Conservation (phyloP, 2,329 filamentous ascomycete species). For the Alternaria novae-zelandiae region DNA sequence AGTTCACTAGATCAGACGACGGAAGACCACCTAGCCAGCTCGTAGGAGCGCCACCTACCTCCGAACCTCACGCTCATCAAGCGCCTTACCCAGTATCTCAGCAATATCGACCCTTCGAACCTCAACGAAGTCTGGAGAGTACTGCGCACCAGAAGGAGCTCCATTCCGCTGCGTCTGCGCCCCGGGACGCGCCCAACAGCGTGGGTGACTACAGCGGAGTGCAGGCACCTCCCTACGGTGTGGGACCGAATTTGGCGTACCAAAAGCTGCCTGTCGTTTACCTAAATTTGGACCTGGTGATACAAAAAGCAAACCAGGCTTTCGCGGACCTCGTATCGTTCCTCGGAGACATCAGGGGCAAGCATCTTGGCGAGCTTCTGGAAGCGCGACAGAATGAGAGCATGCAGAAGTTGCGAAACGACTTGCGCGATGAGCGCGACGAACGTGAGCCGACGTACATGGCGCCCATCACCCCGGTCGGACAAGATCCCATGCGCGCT, state of each 20-base stretch:
- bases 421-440: constrained; percentile 56
- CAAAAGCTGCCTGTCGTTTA: constrained; percentile 48
- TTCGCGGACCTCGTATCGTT: constrained; percentile 54
- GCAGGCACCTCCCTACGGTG: constrained; percentile 26
- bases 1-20: constrained; percentile 41
- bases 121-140: constrained; percentile 26
- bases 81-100: constrained; percentile 27
- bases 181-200: constrained; percentile 20
- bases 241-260: constrained; percentile 34
- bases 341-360: constrained; percentile 47
- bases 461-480: constrained; percentile 55
- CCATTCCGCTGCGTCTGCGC: constrained; percentile 19
- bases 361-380: constrained; percentile 53
- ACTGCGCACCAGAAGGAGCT: constrained; percentile 25
- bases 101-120: constrained; percentile 31
- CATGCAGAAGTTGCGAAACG: constrained; percentile 53
- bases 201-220: constrained; percentile 24
- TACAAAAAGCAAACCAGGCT: constrained; percentile 54
- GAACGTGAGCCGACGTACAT: constrained; percentile 57
- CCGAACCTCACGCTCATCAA: constrained; percentile 31
- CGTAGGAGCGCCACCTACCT: constrained; percentile 28
- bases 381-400: constrained; percentile 50
- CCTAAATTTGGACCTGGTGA: constrained; percentile 56
- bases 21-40: constrained; percentile 35
- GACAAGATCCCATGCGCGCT: constrained; percentile 51